Evolutionary conservation across 2,329 filamentous ascomycete genomes (phyloP), one percentile per base, ranked within the genome.

Genomic region (Pseudogymnoascus sp.): DNA sequence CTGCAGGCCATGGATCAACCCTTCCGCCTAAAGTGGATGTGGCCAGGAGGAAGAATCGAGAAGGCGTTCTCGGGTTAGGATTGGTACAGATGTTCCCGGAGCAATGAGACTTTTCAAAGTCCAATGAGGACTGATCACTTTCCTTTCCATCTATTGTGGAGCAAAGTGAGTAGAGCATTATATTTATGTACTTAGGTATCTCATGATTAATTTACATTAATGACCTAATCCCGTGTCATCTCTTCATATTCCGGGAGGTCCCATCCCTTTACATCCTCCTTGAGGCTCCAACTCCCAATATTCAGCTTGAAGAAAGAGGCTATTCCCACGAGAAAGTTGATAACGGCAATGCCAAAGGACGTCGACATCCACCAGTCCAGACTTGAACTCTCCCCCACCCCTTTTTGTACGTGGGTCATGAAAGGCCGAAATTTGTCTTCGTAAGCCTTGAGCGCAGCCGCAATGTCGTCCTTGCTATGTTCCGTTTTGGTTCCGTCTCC

Each of bases 391-490:
- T 62, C 36, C 29, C 33, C 40, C 3, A 64, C 24, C 9, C 62
- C 50, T 44, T 72, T 70, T 63, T 81, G 79, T 1, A 74, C 68
- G 13, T 75, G 68, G 7, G 72, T 66, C 26, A 82, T 72, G 60
- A 79, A 78, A 0, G 79, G 79, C 5, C 73, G 69, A 47, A 82
- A 71, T 0, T 67, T 68, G n/a, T 65, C 61, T 58, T 82, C 77
- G 63, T 83, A 84, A 0, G 68, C 70, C 36, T 67, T 65, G 10
- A 80, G 70, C 21, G 75, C 79, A 2, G 77, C 65, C 10, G 69
- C 65, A 6, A 73, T 60, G 47, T 72, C 65, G 4, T 83, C 84
- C 44, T 84, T 83, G 2, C 85, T 80, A 66, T 47, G 4, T 8
- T 24, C 3, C 64, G 68, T 21, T 26, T 66, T 11, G 69, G 41